Percentiles rank a stretch among this genome's conserved stretches.
Conservation (phyloP, 495 filamentous ascomycete genomes). For the Xylaria cubensis region DNA sequence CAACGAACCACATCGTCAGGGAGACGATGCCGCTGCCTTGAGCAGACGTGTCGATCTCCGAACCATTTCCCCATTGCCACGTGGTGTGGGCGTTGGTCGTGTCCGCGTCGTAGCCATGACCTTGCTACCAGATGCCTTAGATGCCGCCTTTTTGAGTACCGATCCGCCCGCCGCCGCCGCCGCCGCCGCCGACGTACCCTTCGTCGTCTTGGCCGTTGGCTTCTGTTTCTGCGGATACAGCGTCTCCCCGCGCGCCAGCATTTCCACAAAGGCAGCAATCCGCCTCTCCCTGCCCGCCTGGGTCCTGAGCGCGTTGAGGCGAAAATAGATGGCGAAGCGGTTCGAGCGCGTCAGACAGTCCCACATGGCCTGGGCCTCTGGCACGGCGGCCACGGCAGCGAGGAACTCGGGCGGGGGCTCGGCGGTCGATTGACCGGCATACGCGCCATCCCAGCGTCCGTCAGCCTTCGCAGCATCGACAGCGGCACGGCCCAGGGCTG, state of each 20-base stretch:
- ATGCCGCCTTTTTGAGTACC: neutral
- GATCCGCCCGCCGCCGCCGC: constrained; percentile 6
- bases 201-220: neutral
- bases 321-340: constrained; percentile 36
- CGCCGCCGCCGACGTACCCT: neutral
- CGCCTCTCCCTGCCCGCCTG: constrained; percentile 33
- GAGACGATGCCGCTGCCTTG: neutral
- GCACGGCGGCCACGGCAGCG: constrained; percentile 29
- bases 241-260: constrained; percentile 32
- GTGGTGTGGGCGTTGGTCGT: neutral
- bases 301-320: constrained; percentile 35
- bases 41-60: constrained; percentile 16
- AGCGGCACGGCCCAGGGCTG: constrained; percentile 51
- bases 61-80: neutral
- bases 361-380: constrained; percentile 30
- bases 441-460: constrained; percentile 63
- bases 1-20: neutral
- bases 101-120: neutral
- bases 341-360: constrained; percentile 28
- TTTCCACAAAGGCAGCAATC: constrained; percentile 36
- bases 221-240: constrained; percentile 30
- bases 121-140: neutral
- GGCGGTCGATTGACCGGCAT: constrained; percentile 46
- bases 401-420: constrained; percentile 33
- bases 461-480: constrained; percentile 62